Evolutionary conservation across 345 rosid species (phyloP), one percentile per base, ranked within the genome.

Genomic region (Isatis tinctoria): DNA sequence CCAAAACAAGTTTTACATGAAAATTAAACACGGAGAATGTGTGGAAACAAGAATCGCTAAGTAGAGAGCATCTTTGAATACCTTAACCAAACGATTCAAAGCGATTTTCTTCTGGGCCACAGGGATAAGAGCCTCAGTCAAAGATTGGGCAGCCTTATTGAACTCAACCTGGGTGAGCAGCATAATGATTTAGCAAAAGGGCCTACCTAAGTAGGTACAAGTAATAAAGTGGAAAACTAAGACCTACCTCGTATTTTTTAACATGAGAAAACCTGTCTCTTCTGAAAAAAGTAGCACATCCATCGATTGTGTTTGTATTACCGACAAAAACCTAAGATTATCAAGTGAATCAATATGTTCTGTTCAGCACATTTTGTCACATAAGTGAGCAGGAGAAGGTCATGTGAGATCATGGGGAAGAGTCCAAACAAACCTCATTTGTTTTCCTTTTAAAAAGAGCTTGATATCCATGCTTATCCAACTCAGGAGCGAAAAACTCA

Each of bases 71-170:
- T 24, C 43, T 74, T 26, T 58, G 63, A 65, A 57, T 70, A 88
- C 99, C 96, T 95, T 92, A 70, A 95, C 89, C 83, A 95, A 79
- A 47, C 98, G 86, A 78, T 75, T 85, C 60, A 95, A 82, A 83
- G 99, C 97, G 86, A 80, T 66, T 83, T 87, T 95, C 84, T 89
- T 90, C 82, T 95, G 98, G 24, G 87, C 69, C 76, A 81, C 77
- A 77, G 93, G 98, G 65, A 92, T 86, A 39, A 87, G 80, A 54
- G 91, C 97, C 64, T 92, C 99, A 4, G 98, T 92, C 86, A 95
- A 81, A 63, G 99, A 95, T 78, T 95, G 99, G 24, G 99, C 97
- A 81, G 99, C 99, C 79, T 90, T 95, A 71, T 92, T 95, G 80
- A 95, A 95, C 70, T 95, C 99, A 85, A 95, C 99, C 99, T 95